A percentile compares a stretch with the other conserved stretches of the same genome.
Evolutionary conservation across 106 monocot genomes (phyloP).

Genomic region (Gastrodia elata): DNA sequence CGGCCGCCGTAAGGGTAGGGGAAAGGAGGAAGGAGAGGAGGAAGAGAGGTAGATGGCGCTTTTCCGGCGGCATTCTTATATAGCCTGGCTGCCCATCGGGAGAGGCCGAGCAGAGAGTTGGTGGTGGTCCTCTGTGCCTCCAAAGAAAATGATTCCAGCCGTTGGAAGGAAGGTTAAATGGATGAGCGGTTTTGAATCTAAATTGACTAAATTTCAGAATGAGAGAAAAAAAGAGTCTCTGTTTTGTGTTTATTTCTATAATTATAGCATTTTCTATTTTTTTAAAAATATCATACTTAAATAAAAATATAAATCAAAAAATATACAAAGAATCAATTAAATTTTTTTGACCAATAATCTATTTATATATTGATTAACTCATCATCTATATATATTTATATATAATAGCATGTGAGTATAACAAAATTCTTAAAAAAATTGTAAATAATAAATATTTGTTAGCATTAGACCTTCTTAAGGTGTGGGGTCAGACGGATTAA

Average conservation of each 20-base stretch:
- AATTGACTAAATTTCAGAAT: constrained; percentile 20
- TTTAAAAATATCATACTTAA: too few relatives aligned
- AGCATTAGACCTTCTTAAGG: too few relatives aligned
- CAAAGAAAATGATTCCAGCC: not conserved
- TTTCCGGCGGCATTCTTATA: constrained; percentile 8
- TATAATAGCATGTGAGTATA: too few relatives aligned
- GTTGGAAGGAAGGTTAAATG: not conserved
- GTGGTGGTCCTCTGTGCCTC: not conserved
- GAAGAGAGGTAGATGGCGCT: not conserved
- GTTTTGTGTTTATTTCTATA: too few relatives aligned
- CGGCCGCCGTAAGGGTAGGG: not conserved
- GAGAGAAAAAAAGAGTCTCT: too few relatives aligned
- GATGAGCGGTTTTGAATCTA: constrained; percentile 10
- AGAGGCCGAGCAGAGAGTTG: not conserved
- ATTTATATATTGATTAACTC: too few relatives aligned
- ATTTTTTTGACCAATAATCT: too few relatives aligned
- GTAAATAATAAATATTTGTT: too few relatives aligned
- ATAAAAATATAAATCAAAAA: too few relatives aligned
- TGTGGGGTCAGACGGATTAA: not conserved
- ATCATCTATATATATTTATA: too few relatives aligned
- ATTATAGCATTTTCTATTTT: not conserved
- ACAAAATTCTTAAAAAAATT: too few relatives aligned
- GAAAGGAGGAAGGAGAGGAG: not conserved
- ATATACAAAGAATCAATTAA: too few relatives aligned
- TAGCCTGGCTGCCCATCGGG: not conserved